A percentile compares a stretch with the other conserved stretches of the same genome.
Conservation (phyloP, 441 rosid genomes). For the Syzygium syzygioides region DNA sequence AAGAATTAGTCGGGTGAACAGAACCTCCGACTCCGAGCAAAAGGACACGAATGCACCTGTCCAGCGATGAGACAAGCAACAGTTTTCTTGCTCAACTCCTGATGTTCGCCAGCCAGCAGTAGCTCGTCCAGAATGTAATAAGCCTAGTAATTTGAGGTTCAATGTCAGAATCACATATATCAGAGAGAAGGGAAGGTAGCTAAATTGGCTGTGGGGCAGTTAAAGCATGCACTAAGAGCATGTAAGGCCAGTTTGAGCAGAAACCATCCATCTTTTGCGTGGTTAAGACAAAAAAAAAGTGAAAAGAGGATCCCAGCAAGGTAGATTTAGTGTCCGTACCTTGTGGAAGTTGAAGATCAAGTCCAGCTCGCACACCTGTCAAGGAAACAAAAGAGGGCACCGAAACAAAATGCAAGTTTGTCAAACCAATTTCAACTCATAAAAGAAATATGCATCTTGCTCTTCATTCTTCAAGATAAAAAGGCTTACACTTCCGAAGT, state of each 20-base stretch:
- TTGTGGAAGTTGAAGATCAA: slow-evolving; percentile 36
- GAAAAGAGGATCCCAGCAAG: neutral
- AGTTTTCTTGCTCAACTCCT: slow-evolving; percentile 30
- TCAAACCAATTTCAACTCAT: neutral
- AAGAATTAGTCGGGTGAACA: neutral
- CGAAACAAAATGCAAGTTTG: neutral
- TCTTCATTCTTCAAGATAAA: neutral
- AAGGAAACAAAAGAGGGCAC: neutral
- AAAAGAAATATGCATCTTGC: neutral
- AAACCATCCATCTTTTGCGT: neutral
- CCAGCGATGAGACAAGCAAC: slow-evolving; percentile 20
- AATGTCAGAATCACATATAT: neutral
- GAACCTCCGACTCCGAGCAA: neutral
- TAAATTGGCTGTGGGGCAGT: neutral
- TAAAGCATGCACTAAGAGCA: neutral
- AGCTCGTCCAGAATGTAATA: slow-evolving; percentile 32
- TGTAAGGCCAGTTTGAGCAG: neutral
- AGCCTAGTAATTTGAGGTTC: slow-evolving; percentile 15
- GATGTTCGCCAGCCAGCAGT: slow-evolving; percentile 34
- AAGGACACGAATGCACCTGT: slow-evolving; percentile 8
- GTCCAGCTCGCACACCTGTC: slow-evolving; percentile 35
- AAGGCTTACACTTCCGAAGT: slow-evolving; percentile 26
- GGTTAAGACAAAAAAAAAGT: neutral
- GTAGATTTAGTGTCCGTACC: slow-evolving; percentile 10
- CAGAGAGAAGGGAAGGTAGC: neutral